Conservation (phyloP, 2,329 filamentous ascomycete genomes). For the Fusarium solani-melongenae region DNA sequence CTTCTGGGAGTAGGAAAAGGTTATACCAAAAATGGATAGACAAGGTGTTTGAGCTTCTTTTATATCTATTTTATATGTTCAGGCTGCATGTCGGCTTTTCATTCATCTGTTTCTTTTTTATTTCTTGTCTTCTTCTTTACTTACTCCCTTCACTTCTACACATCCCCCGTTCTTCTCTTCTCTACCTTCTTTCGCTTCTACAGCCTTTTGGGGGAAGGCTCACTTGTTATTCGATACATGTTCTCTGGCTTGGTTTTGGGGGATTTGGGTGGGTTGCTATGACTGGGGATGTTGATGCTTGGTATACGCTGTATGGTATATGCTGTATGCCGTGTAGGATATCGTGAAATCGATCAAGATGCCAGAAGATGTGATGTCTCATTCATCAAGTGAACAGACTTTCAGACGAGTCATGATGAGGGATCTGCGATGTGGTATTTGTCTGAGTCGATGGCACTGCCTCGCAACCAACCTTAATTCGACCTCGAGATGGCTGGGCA, state of each 20-base stretch:
- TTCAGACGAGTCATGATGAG: not conserved
- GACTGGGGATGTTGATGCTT: not conserved
- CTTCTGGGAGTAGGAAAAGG: constrained; percentile 43
- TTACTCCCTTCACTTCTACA: not conserved
- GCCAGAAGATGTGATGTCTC: not conserved
- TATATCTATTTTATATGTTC: constrained; percentile 15
- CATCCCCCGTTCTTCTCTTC: not conserved
- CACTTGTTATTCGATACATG: not conserved
- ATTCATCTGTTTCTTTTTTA: not conserved
- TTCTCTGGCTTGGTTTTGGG: not conserved
- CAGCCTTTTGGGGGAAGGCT: not conserved
- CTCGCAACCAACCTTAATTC: not conserved
- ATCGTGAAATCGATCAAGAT: not conserved
- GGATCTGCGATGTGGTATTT: not conserved
- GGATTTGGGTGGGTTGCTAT: not conserved
- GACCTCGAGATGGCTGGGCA: not conserved
- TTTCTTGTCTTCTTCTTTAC: not conserved
- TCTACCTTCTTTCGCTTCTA: not conserved
- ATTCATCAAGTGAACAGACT: not conserved
- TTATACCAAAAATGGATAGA: constrained; percentile 47
- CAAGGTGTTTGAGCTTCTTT: constrained; percentile 37
- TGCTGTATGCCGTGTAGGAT: not conserved
- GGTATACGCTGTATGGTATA: not conserved
- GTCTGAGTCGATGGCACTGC: not conserved
- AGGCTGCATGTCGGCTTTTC: not conserved